phyloP scores from a whole-genome alignment of 2,329 filamentous ascomycete genomes.

The Madurella fahalii region DNA sequence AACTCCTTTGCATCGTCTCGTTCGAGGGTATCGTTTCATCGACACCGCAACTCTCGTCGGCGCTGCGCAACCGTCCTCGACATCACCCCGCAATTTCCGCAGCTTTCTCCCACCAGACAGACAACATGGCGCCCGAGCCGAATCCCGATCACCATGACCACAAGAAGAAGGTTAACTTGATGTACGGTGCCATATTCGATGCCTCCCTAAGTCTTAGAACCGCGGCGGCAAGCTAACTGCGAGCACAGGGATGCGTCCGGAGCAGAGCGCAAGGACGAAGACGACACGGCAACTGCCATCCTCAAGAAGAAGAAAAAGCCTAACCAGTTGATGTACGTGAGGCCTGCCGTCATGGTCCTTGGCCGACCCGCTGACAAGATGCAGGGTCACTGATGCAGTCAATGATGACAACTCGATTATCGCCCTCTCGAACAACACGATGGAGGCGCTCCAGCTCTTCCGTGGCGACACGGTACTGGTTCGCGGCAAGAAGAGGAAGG shows the following conservation, averaged over 20 bases:
- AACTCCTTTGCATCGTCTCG: not conserved
- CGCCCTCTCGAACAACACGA: conserved; percentile 94
- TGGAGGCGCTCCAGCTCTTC: conserved; percentile 98
- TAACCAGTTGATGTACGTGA: conserved; percentile 84
- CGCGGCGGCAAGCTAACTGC: conserved; percentile 34
- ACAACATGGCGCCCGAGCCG: conserved; percentile 68
- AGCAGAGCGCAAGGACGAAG: conserved; percentile 78
- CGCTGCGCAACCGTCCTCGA: not conserved
- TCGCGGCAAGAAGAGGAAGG: conserved; percentile 99
- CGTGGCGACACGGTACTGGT: conserved; percentile 96
- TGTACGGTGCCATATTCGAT: conserved; percentile 51
- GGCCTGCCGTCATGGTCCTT: not conserved
- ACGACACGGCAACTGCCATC: conserved; percentile 92
- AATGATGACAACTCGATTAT: conserved; percentile 99
- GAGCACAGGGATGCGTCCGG: conserved; percentile 75
- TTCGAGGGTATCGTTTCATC: not conserved
- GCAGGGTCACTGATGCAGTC: conserved; percentile 91
- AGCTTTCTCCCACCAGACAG: conserved; percentile 16
- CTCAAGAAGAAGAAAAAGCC: conserved; percentile 99
- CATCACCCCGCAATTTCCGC: conserved; percentile 11
- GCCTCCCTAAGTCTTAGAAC: conserved; percentile 1
- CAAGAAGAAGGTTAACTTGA: conserved; percentile 80
- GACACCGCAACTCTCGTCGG: not conserved
- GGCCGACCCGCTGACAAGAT: conserved; percentile 20
- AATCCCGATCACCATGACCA: conserved; percentile 50